Evolutionary conservation across 805 yeast species (phyloP).

Genomic region (Candida vaughaniae): DNA sequence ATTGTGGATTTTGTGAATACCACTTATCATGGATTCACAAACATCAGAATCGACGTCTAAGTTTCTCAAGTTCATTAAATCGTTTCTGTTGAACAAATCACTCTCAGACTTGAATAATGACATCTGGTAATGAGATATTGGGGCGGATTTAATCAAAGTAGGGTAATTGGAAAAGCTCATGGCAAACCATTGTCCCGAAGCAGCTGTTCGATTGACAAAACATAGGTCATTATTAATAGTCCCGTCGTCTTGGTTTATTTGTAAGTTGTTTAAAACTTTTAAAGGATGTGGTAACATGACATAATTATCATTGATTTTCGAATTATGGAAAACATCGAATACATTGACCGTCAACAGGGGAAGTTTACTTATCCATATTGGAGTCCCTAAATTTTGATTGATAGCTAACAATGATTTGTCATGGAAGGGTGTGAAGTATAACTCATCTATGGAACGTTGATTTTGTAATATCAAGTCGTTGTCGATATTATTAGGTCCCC

Average conservation of each 20-base stretch:
- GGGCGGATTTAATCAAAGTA: slow-evolving; percentile 77
- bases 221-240: slow-evolving; percentile 36
- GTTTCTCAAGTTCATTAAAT: slow-evolving; percentile 6
- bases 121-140: slow-evolving; percentile 61
- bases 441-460: slow-evolving; percentile 61
- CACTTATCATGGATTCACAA: slow-evolving; percentile 31
- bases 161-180: slow-evolving; percentile 78
- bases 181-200: slow-evolving; percentile 77
- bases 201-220: slow-evolving; percentile 67
- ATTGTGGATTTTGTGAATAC: slow-evolving; percentile 33
- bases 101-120: slow-evolving; percentile 27
- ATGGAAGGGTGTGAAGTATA: slow-evolving; percentile 81
- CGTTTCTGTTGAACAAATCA: slow-evolving; percentile 15
- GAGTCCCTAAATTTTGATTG: slow-evolving; percentile 64
- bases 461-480: slow-evolving; percentile 45
- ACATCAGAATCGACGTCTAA: slow-evolving; percentile 10
- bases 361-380: slow-evolving; percentile 74
- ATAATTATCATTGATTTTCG: slow-evolving; percentile 24
- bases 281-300: slow-evolving; percentile 71
- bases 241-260: slow-evolving; percentile 19
- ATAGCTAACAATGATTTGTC: slow-evolving; percentile 78
- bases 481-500: slow-evolving; percentile 92
- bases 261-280: slow-evolving; percentile 36
- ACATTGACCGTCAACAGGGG: slow-evolving; percentile 74
- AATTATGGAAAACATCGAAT: slow-evolving; percentile 63